A percentile compares a stretch with the other conserved stretches of the same genome.
Conservation (phyloP, 208 protist species). For the Acanthamoeba sp. region DNA sequence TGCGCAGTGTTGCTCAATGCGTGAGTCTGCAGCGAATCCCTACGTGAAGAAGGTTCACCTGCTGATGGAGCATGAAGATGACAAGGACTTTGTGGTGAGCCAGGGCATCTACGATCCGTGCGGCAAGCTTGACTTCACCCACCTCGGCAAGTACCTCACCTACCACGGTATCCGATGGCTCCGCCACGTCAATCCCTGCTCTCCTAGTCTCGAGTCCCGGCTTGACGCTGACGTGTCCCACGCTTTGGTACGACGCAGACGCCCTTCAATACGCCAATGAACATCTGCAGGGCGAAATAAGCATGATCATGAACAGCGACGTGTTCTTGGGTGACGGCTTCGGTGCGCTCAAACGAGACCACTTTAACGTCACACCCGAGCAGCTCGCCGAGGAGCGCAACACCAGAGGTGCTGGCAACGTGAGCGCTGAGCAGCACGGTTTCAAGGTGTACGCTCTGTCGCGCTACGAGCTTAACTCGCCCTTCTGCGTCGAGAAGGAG, state of each 20-base stretch:
- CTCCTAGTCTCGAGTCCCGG: too few species aligned
- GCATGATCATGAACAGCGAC: constrained; percentile 36
- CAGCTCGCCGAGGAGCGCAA: neutral
- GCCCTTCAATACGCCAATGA: neutral
- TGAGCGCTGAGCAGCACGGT: neutral
- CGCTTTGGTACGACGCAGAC: neutral
- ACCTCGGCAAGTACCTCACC: constrained; percentile 36
- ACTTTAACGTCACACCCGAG: neutral
- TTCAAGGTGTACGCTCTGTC: constrained; percentile 56
- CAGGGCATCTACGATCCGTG: constrained; percentile 26
- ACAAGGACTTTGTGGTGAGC: constrained; percentile 16
- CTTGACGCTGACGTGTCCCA: neutral
- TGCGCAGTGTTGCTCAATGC: neutral
- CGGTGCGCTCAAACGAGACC: neutral
- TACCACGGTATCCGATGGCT: neutral
- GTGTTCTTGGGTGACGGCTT: constrained; percentile 35
- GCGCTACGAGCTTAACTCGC: constrained; percentile 33
- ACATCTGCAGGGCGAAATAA: neutral
- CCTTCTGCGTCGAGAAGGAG: constrained; percentile 47
- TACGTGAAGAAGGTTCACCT: constrained; percentile 15
- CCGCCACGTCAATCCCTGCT: neutral
- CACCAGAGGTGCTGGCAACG: neutral
- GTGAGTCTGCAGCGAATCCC: neutral
- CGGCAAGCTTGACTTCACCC: neutral
- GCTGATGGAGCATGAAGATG: neutral